These are phyloP conservation scores for Daldinia vernicosa DNA, from an alignment of 495 filamentous ascomycete genomes.

Conservation along the genomic window DNA sequence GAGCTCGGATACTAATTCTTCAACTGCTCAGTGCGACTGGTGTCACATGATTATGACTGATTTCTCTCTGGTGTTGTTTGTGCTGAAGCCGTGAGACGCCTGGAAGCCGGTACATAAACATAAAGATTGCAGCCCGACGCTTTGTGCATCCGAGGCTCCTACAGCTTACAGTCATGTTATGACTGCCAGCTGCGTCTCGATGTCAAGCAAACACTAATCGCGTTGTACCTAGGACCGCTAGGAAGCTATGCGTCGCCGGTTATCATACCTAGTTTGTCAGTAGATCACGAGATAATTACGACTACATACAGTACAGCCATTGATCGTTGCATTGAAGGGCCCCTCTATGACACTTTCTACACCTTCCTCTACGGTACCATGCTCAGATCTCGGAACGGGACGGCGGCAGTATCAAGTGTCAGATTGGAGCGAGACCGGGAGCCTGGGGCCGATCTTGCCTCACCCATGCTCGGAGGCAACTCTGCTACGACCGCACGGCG, in stretches of 20 bases:
- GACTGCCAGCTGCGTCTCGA: conserved; percentile 35
- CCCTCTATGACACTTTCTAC: conserved; percentile 17
- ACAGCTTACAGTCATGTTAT: conserved; percentile 31
- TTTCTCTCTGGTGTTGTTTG: conserved; percentile 24
- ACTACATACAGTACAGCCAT: conserved; percentile 17
- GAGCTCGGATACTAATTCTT: conserved; percentile 25
- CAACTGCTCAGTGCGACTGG: conserved; percentile 18
- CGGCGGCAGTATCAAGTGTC: conserved; percentile 41
- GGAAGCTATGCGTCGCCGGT: conserved; percentile 21
- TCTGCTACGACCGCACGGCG: conserved; percentile 38
- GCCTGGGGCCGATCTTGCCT: conserved; percentile 47
- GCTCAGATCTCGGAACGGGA: conserved; percentile 46
- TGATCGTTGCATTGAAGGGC: conserved; percentile 18
- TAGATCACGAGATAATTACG: conserved; percentile 38
- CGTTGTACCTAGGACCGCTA: conserved; percentile 25
- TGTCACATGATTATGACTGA: conserved; percentile 36
- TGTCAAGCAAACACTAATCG: conserved; percentile 34
- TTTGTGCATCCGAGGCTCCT: conserved; percentile 35
- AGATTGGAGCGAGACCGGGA: conserved; percentile 46
- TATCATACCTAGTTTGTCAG: conserved; percentile 27
- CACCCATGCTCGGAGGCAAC: conserved; percentile 38
- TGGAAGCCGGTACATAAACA: conserved; percentile 33
- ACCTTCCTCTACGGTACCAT: conserved; percentile 35
- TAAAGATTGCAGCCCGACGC: conserved; percentile 38
- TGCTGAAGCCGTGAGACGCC: conserved; percentile 16